Conservation (phyloP, 768 basidiomycete species). For the Leccinellum rugosiceps region DNA sequence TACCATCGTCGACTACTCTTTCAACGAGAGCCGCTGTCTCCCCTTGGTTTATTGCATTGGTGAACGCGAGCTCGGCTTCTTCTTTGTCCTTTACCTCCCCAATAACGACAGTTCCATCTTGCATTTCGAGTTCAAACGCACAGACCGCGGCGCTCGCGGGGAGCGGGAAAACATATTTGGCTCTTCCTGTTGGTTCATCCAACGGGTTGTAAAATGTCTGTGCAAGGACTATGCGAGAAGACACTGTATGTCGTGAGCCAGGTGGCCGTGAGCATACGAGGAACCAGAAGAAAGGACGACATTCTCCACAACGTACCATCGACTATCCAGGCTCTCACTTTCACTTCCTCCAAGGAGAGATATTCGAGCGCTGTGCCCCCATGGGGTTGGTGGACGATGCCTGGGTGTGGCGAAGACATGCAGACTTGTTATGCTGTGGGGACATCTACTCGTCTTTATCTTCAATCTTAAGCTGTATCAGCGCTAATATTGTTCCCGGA, state of each 20-base stretch:
- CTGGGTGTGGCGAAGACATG: constrained; percentile 20
- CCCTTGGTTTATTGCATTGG: constrained; percentile 39
- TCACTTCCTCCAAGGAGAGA: constrained; percentile 42
- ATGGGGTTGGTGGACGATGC: constrained; percentile 32
- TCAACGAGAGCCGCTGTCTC: constrained; percentile 44
- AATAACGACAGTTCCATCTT: constrained; percentile 40
- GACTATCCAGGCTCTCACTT: constrained; percentile 38
- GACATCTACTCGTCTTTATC: constrained; percentile 9
- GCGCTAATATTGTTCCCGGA: background rate
- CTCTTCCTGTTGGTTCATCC: constrained; percentile 37
- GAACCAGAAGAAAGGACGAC: constrained; percentile 3
- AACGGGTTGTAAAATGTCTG: constrained; percentile 42
- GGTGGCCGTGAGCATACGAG: background rate
- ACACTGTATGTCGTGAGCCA: constrained; percentile 28
- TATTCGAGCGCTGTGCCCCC: constrained; percentile 24
- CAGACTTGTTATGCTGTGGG: constrained; percentile 2
- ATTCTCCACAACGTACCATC: constrained; percentile 34
- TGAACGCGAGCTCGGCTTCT: constrained; percentile 39
- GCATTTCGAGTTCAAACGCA: constrained; percentile 47
- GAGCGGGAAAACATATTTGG: constrained; percentile 58
- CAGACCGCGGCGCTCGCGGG: constrained; percentile 54
- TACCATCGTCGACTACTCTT: constrained; percentile 51
- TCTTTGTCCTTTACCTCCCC: constrained; percentile 50
- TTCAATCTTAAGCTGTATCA: constrained; percentile 5
- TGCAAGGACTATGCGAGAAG: constrained; percentile 40